Evolutionary conservation across 768 basidiomycete species (phyloP).

Genomic region (Mycena latifolia): DNA sequence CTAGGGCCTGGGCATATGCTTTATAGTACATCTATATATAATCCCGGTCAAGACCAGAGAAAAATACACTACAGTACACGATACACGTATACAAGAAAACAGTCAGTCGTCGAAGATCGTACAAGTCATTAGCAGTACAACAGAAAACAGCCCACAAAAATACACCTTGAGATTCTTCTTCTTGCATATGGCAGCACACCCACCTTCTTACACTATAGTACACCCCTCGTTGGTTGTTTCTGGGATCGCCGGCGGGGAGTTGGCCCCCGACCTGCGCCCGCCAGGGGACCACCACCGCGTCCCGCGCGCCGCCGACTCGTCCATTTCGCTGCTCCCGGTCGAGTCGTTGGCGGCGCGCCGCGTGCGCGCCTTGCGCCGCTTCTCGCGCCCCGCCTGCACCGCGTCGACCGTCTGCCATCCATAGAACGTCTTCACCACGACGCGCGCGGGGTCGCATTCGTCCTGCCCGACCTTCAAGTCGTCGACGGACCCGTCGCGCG

Average conservation of each 20-base stretch:
- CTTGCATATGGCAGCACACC: constrained; percentile 5
- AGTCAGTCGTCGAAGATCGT: constrained; percentile 30
- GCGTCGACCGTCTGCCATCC: constrained; percentile 90
- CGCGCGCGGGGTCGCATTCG: constrained; percentile 80
- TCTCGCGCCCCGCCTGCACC: constrained; percentile 75
- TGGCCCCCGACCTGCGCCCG: constrained; percentile 36
- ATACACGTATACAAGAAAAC: constrained; percentile 14
- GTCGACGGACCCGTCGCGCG: constrained; percentile 71
- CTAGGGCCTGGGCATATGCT: too few relatives aligned
- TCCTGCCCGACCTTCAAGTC: constrained; percentile 79
- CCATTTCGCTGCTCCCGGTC: constrained; percentile 33
- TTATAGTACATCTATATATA: background rate
- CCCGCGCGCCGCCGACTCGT: constrained; percentile 38
- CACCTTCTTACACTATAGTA: constrained; percentile 28
- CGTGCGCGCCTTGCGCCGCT: constrained; percentile 65
- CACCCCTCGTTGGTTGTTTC: constrained; percentile 25
- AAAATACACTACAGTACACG: too few relatives aligned
- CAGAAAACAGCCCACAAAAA: constrained; percentile 13
- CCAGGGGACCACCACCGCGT: constrained; percentile 49
- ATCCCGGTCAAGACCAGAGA: too few relatives aligned
- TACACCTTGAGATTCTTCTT: constrained; percentile 19
- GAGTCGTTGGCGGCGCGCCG: constrained; percentile 58
- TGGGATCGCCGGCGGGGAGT: constrained; percentile 32
- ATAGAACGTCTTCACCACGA: constrained; percentile 88
- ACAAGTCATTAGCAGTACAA: constrained; percentile 27